A percentile compares a stretch with the other conserved stretches of the same genome.
These are phyloP conservation scores for Rhododendron ferrugineum DNA, from an alignment of 148 eudicot species.

Conservation along the genomic window DNA sequence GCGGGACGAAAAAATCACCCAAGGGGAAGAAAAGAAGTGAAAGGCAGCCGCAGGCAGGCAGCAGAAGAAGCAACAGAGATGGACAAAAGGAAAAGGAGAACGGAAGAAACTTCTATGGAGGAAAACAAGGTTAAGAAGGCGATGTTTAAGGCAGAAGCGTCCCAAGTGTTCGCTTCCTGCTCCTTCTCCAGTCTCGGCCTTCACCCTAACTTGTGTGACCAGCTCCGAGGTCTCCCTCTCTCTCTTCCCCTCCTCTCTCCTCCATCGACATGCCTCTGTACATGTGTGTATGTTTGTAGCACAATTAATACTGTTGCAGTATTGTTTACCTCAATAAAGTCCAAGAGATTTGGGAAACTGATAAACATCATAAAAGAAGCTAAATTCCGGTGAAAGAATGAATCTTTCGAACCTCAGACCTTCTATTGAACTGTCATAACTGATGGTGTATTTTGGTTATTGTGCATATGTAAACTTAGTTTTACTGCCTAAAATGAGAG, in stretches of 20 bases:
- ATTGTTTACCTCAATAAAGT: not conserved
- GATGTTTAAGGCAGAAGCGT: not conserved
- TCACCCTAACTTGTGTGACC: constrained; percentile 57
- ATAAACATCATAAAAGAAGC: not conserved
- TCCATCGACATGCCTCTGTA: not conserved
- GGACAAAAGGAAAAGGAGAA: constrained; percentile 11
- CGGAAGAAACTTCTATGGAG: constrained; percentile 12
- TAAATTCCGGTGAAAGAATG: not conserved
- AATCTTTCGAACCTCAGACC: not conserved
- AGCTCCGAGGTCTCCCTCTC: constrained; percentile 53
- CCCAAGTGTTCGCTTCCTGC: constrained; percentile 66
- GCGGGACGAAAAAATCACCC: not conserved
- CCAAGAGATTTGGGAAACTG: not conserved
- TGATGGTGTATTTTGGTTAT: not conserved
- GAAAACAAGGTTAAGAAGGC: constrained; percentile 1
- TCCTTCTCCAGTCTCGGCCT: constrained; percentile 89
- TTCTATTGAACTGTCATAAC: not conserved
- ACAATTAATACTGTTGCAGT: not conserved
- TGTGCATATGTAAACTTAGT: not conserved
- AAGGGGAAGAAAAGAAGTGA: not conserved
- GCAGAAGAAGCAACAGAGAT: not conserved
- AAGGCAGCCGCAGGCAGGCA: not conserved
- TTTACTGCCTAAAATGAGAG: not conserved
- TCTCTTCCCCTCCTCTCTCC: not conserved
- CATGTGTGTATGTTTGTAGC: too few relatives aligned